Evolutionary conservation across 1,139 yeast genomes (phyloP), one percentile per base, ranked within the genome.

Genomic region (Lodderomyces margitis): DNA sequence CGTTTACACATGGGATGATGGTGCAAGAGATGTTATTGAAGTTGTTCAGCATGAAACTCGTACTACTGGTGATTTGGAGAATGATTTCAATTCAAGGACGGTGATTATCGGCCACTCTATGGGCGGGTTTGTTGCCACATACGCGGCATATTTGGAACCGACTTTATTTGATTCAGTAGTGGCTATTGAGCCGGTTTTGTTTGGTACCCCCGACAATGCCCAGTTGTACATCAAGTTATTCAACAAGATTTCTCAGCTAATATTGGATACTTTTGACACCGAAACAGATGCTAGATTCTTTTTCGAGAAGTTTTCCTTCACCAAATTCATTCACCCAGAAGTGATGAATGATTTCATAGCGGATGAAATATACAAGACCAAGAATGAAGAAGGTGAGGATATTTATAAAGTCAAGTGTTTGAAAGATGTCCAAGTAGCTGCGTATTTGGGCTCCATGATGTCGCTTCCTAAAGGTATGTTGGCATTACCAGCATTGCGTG

Each of bases 61-160:
- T 1, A 53, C 59, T 11, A 51, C 58, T 1, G 65, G 65, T 3
- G 70, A 62, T 40, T 73, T 81, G 45, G 55, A 66, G 20, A 61
- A 73, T 34, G 56, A 62, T 21, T 67, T 65, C 2, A 54, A 62
- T 5, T 67, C 71, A 35, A 55, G 61, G 36, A 70, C 58, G 40
- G 68, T 83, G 11, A 56, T 70, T 2, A 57, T 83, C 30, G 92
- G 92, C n/a, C 92, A 85, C 57, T 83, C 91, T 0, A 75, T 80
- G 75, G 92, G 92, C 11, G 94, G 88, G 0, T 70, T 70, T 46
- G 73, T 66, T 39, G 68, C 75, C 0, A 49, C 82, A 5, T 63
- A 72, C 51, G 79, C 85, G 1, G 73, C 75, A 0, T 66, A 67
- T 21, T 59, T 69, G 28, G 80, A 74, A 41, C 86, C 87, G 0